These are phyloP conservation scores for Hyphopichia wangnamkhiaoensis DNA, from an alignment of 1,139 yeast genomes.

Conservation along the genomic window DNA sequence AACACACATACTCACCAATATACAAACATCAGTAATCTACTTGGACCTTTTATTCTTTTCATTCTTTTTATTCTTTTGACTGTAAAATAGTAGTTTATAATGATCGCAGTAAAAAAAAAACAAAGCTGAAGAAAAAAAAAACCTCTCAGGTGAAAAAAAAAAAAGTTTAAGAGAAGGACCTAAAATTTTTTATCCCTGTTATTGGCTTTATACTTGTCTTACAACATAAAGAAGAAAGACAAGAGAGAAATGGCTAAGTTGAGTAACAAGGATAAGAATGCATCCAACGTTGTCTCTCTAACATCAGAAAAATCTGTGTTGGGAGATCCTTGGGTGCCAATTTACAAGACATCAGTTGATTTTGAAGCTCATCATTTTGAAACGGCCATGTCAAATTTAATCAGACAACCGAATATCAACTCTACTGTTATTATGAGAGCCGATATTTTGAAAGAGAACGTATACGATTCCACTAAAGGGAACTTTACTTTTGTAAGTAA, in stretches of 20 bases:
- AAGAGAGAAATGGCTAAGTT: constrained; percentile 18
- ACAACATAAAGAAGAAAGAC: too few species aligned
- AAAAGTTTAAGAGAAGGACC: too few species aligned
- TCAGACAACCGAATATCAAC: constrained; percentile 85
- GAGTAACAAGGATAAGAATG: constrained; percentile 10
- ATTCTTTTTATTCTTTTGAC: too few species aligned
- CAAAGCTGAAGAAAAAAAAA: background rate
- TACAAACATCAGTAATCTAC: too few species aligned
- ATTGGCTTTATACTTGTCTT: too few species aligned
- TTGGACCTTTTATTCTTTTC: too few species aligned
- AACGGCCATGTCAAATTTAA: constrained; percentile 76
- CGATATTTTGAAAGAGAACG: constrained; percentile 66
- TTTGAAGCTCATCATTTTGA: constrained; percentile 60
- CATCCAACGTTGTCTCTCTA: constrained; percentile 6
- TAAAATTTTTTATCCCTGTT: too few species aligned
- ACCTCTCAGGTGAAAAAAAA: too few species aligned
- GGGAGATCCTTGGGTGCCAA: constrained; percentile 69
- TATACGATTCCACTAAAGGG: constrained; percentile 39
- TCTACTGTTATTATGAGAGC: constrained; percentile 90
- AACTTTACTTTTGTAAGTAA: constrained; percentile 36
- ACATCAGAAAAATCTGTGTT: constrained; percentile 38
- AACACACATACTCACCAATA: background rate
- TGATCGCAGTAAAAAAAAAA: background rate
- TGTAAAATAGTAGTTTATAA: background rate
- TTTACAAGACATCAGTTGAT: constrained; percentile 47